These are phyloP conservation scores for Francoa sonchifolia DNA, from an alignment of 441 rosid genomes.

Conservation along the genomic window DNA sequence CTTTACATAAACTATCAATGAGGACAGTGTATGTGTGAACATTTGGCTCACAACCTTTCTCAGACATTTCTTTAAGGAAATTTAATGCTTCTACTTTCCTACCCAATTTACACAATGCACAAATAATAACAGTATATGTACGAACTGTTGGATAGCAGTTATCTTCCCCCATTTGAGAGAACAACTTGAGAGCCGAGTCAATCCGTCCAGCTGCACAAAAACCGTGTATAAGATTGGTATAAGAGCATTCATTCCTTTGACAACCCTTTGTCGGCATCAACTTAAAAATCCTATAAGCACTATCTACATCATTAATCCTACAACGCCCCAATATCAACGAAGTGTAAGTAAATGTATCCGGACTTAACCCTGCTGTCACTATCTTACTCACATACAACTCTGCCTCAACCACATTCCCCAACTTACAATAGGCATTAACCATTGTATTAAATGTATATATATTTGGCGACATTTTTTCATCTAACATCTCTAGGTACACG, in stretches of 20 bases:
- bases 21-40: constrained; percentile 52
- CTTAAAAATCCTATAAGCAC: constrained; percentile 38
- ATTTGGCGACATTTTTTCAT: constrained; percentile 37
- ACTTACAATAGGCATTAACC: constrained; percentile 41
- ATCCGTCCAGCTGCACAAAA: constrained; percentile 41
- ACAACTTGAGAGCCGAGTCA: constrained; percentile 39
- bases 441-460: constrained; percentile 42
- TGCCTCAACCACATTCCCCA: constrained; percentile 39
- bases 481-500: constrained; percentile 28
- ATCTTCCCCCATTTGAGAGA: constrained; percentile 37
- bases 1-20: constrained; percentile 30
- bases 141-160: constrained; percentile 36
- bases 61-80: constrained; percentile 31
- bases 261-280: constrained; percentile 43
- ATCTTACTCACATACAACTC: constrained; percentile 31
- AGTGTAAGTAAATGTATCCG: constrained; percentile 43
- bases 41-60: constrained; percentile 33
- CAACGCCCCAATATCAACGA: constrained; percentile 59
- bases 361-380: constrained; percentile 28
- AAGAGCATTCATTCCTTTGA: constrained; percentile 41
- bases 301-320: constrained; percentile 32
- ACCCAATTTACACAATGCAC: constrained; percentile 35
- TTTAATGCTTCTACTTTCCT: constrained; percentile 33
- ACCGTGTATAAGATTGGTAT: constrained; percentile 41
- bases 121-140: constrained; percentile 40